Base-by-base conservation (phyloP, 176 grass and related monocot species). In the Oryza meridionalis region DNA sequence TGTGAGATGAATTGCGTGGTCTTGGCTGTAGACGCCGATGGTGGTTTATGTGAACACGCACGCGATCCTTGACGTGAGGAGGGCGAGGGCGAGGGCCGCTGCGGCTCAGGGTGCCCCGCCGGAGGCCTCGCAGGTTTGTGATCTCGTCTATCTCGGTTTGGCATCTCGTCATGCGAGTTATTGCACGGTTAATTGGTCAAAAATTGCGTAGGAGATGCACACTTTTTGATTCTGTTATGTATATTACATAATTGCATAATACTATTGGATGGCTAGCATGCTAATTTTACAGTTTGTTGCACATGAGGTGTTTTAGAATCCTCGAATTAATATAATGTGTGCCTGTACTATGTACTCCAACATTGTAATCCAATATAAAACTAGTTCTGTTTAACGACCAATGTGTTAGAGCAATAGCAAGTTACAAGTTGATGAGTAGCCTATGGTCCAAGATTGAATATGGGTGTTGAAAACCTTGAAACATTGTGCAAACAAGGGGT, bases 31-130 rank as follows among this genome's bases (percentile, higher is more conserved):
- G 91, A 95, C 93, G 7, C 96, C 96, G 1, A 94, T 95, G 93
- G 91, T 95, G 70, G 89, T 94, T 33, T 95, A 95, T 7, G 89
- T 98, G 40, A 94, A 95, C 83, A 85, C 86, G 2, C 93, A 94
- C 11, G 91, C 91, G 7, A 90, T 98, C 68, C 93, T 95, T 21
- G 91, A 95, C 4, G 91, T 77, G 3, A 82, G 96, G 68, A 95
- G 96, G 70, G 80, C 81, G 22, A 69, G 69, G 44, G 89, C 93
- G 1, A 95, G 90, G 63, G 84, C 92, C 1, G 88, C 82, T 0
- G 47, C 90, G 3, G 89, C 81, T 2, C 89, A 90, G 71, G 89
- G 88, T 21, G 85, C 76, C 31, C 87, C 85, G 44, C 55, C 75
- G 72, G 89, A 93, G 59, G 74, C 91, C 49, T 95, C 85, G 1